These are phyloP conservation scores for Ziziphus jujuba DNA, from an alignment of 306 rosid genomes.

Conservation along the genomic window DNA sequence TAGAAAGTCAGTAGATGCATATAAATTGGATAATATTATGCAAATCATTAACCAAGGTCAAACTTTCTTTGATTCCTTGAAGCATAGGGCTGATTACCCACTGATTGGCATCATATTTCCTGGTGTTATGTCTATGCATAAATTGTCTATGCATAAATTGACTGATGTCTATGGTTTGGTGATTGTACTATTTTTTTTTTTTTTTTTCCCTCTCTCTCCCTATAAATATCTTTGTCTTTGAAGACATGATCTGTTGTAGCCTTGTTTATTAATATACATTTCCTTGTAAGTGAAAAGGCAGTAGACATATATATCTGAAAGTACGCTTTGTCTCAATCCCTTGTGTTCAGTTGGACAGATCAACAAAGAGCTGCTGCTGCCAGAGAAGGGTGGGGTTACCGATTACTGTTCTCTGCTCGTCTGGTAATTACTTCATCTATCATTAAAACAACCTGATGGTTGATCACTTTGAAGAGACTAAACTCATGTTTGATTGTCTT, in stretches of 20 bases:
- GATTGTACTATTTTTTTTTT: background rate
- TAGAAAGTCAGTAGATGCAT: background rate
- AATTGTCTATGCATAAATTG: no score
- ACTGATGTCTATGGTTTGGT: background rate
- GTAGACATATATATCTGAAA: conserved; percentile 16
- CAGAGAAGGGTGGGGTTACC: conserved; percentile 86
- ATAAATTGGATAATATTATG: background rate
- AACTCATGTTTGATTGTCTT: conserved; percentile 21
- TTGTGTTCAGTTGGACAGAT: conserved; percentile 75
- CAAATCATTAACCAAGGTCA: background rate
- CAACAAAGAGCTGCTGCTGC: conserved; percentile 88
- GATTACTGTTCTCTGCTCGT: conserved; percentile 80
- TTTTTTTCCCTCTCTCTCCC: no score
- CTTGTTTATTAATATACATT: background rate
- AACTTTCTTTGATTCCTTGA: background rate
- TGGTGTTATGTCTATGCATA: no score
- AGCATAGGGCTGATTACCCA: background rate
- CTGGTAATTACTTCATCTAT: conserved; percentile 49
- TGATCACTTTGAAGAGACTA: conserved; percentile 5
- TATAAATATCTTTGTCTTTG: no score
- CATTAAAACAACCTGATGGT: background rate
- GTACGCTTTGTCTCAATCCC: conserved; percentile 4
- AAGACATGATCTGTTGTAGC: background rate
- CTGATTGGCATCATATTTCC: no score
- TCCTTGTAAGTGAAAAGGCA: background rate